These are phyloP conservation scores for Blyttiomyces sp. DNA, from an alignment of 371 early-diverging fungal genomes.

Conservation along the genomic window DNA sequence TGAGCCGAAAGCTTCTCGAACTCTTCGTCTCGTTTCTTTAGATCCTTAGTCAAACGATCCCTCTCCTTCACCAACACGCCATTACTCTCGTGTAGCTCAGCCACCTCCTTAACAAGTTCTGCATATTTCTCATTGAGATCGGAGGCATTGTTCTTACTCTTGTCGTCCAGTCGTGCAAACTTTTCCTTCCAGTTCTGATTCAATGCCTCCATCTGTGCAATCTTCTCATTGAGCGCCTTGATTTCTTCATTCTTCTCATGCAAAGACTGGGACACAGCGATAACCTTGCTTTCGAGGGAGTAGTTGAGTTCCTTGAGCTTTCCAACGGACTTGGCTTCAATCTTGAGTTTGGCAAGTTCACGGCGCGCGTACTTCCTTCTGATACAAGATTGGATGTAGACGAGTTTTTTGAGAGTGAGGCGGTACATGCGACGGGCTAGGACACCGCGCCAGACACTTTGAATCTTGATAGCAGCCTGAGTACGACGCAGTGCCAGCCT, in stretches of 20 bases:
- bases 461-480: constrained; percentile 73
- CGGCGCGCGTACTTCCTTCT: constrained; percentile 70
- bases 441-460: constrained; percentile 40
- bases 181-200: constrained; percentile 67
- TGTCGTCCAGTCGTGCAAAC: constrained; percentile 43
- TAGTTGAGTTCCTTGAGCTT: constrained; percentile 89
- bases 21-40: too few relatives aligned
- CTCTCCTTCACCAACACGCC: constrained; percentile 30
- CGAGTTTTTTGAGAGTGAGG: constrained; percentile 50
- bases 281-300: constrained; percentile 92
- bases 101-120: constrained; percentile 51
- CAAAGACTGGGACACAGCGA: constrained; percentile 86
- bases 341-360: constrained; percentile 60
- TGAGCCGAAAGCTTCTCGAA: too few relatives aligned
- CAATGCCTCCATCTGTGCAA: constrained; percentile 61
- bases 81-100: constrained; percentile 36
- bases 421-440: constrained; percentile 57
- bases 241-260: constrained; percentile 70
- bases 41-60: too few relatives aligned
- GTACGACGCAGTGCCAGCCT: constrained; percentile 46
- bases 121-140: constrained; percentile 34
- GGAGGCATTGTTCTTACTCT: constrained; percentile 5
- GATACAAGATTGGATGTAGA: constrained; percentile 74
- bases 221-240: constrained; percentile 52
- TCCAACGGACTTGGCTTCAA: constrained; percentile 82